Conservation (phyloP, 108 stramenopile genomes). For the Nitzschia inconspicua region DNA sequence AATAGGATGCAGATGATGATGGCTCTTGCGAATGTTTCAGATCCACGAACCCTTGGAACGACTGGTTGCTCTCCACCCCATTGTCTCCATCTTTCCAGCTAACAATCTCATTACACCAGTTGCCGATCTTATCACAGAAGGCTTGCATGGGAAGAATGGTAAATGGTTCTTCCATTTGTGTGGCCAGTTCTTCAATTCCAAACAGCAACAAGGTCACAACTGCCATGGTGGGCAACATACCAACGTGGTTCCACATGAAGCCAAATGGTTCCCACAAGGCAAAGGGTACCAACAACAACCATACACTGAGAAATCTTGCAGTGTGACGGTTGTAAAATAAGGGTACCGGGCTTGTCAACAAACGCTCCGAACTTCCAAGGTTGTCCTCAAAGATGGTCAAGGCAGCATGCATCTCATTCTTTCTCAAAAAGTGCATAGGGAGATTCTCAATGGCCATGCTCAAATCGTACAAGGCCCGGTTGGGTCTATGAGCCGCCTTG, state of each 20-base stretch:
- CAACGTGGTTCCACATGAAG: conserved; percentile 71
- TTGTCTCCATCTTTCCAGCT: conserved; percentile 38
- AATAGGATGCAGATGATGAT: too few relatives aligned
- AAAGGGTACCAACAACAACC: conserved; percentile 73
- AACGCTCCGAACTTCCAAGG: conserved; percentile 56
- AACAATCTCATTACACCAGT: conserved; percentile 44
- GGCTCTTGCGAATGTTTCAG: too few relatives aligned
- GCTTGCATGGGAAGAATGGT: conserved; percentile 80
- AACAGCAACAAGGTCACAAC: conserved; percentile 64
- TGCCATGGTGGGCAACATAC: conserved; percentile 66
- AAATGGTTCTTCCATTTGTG: conserved; percentile 85
- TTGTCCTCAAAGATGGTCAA: conserved; percentile 75
- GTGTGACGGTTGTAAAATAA: conserved; percentile 73
- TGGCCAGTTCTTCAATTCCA: conserved; percentile 84
- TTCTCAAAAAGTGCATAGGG: conserved; percentile 76
- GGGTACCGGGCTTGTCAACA: conserved; percentile 68
- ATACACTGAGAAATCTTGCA: conserved; percentile 72
- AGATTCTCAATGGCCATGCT: conserved; percentile 68
- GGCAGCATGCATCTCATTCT: conserved; percentile 64
- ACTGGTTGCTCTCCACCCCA: conserved; percentile 20
- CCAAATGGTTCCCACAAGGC: conserved; percentile 71
- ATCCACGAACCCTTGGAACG: too few relatives aligned
- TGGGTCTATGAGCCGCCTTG: conserved; percentile 65
- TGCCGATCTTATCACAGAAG: conserved; percentile 72
- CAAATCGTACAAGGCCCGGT: conserved; percentile 69